A percentile compares a stretch with the other conserved stretches of the same genome.
These are phyloP conservation scores for Pseudevernia furfuracea DNA, from an alignment of 495 filamentous ascomycete genomes.

Conservation along the genomic window DNA sequence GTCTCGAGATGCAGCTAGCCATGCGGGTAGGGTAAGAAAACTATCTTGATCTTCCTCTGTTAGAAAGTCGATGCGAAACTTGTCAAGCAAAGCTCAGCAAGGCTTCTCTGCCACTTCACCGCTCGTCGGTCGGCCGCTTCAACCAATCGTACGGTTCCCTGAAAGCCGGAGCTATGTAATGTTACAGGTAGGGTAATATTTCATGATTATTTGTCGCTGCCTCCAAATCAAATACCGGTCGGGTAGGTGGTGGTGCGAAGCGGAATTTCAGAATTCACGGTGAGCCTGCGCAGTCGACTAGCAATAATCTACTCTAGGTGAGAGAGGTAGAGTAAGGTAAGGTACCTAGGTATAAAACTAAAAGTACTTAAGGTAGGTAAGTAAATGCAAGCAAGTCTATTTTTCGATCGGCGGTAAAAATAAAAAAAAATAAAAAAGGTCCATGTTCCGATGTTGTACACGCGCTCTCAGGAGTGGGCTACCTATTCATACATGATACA, in stretches of 20 bases:
- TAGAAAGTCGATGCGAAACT: slow-evolving; percentile 3
- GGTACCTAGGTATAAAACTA: too few relatives aligned
- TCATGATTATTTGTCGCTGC: not conserved
- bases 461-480: slow-evolving; percentile 1
- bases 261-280: not conserved
- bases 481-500: not conserved
- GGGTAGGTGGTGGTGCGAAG: too few relatives aligned
- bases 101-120: not conserved
- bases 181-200: too few relatives aligned
- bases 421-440: too few relatives aligned
- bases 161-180: too few relatives aligned
- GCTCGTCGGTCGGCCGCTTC: not conserved
- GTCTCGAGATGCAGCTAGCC: not conserved
- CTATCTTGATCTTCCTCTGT: slow-evolving; percentile 7
- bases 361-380: too few relatives aligned
- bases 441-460: not conserved
- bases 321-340: too few relatives aligned
- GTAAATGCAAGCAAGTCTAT: not conserved
- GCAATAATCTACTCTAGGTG: too few relatives aligned
- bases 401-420: slow-evolving; percentile 5
- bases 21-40: not conserved
- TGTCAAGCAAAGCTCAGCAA: too few relatives aligned
- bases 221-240: too few relatives aligned
- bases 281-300: not conserved
- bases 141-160: too few relatives aligned